phyloP scores from a whole-genome alignment of 2,329 filamentous ascomycete species.

The Orbilia quercus region DNA sequence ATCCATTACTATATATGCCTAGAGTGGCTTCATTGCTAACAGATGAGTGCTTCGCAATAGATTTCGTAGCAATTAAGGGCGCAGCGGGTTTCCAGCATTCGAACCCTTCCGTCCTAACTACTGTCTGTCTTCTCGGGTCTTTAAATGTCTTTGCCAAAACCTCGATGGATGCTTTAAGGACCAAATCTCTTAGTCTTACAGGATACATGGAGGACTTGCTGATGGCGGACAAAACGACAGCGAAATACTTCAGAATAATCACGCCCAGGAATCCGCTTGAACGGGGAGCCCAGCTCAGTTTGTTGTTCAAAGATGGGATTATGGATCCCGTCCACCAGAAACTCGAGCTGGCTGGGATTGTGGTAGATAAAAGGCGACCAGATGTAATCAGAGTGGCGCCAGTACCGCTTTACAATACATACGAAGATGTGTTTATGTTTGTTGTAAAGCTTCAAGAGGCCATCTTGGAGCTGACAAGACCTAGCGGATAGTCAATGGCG shows the following conservation, averaged over 20 bases:
- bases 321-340: constrained; percentile 75
- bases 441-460: constrained; percentile 64
- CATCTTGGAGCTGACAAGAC: constrained; percentile 31
- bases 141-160: constrained; percentile 80
- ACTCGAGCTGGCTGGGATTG: constrained; percentile 75
- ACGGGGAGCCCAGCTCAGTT: constrained; percentile 81
- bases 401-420: constrained; percentile 84
- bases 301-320: constrained; percentile 75
- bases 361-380: constrained; percentile 85
- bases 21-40: neutral
- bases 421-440: constrained; percentile 76
- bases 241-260: constrained; percentile 70
- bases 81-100: constrained; percentile 86
- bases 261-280: constrained; percentile 76
- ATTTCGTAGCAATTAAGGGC: constrained; percentile 74
- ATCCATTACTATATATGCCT: neutral
- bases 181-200: constrained; percentile 78
- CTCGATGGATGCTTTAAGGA: constrained; percentile 74
- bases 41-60: neutral
- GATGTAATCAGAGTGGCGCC: constrained; percentile 87
- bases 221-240: constrained; percentile 10
- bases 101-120: constrained; percentile 82
- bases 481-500: neutral
- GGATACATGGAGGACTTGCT: constrained; percentile 77
- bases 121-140: constrained; percentile 78